A percentile compares a stretch with the other conserved stretches of the same genome.
Evolutionary conservation across 192 early-diverging fungal genomes (phyloP).

Genomic region (Nowakowskiella sp.): DNA sequence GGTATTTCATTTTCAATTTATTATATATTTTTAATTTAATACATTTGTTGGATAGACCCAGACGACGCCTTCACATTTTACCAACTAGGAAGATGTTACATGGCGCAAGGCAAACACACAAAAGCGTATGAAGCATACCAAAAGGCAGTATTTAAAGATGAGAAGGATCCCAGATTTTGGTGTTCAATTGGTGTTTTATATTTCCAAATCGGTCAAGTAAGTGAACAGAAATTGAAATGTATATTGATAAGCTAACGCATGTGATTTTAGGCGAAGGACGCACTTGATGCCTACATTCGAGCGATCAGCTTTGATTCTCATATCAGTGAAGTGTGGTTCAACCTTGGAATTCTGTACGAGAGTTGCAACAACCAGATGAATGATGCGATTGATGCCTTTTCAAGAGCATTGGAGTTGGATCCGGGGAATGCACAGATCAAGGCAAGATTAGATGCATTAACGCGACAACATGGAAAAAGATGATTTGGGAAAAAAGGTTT

Average conservation of each 20-base stretch:
- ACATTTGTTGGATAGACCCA: constrained; percentile 41
- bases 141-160: constrained; percentile 87
- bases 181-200: constrained; percentile 98
- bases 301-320: constrained; percentile 90
- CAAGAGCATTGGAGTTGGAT: constrained; percentile 85
- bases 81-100: constrained; percentile 90
- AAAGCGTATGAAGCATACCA: constrained; percentile 97
- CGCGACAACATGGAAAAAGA: neutral
- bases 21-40: neutral
- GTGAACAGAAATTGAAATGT: neutral
- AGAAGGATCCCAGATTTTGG: constrained; percentile 94
- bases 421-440: constrained; percentile 81
- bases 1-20: constrained; percentile 26
- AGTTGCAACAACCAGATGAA: constrained; percentile 94
- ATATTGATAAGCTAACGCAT: neutral
- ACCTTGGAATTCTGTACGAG: constrained; percentile 94
- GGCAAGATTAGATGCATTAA: constrained; percentile 46
- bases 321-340: constrained; percentile 94
- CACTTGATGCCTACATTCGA: constrained; percentile 91
- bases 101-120: constrained; percentile 89
- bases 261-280: constrained; percentile 69
- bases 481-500: no score
- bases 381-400: constrained; percentile 96
- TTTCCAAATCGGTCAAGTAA: constrained; percentile 84
- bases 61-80: constrained; percentile 93